Percentiles rank a stretch among this genome's conserved stretches.
phyloP scores from a whole-genome alignment of 768 basidiomycete genomes.

The Sporobolomyces roseus region DNA sequence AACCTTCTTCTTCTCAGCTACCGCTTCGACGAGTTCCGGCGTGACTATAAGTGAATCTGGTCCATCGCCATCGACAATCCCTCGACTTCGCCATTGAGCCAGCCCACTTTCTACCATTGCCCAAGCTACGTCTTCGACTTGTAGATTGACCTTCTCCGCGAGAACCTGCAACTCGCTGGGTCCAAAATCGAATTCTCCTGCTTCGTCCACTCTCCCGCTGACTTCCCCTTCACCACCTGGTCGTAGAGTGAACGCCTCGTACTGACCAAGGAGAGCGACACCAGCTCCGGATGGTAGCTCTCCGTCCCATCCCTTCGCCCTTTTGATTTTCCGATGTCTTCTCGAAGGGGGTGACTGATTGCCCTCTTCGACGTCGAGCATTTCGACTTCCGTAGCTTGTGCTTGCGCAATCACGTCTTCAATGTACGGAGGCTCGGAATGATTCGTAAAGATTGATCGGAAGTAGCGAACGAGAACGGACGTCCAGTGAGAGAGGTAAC shows the following conservation, averaged over 20 bases:
- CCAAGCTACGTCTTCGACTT: conserved; percentile 80
- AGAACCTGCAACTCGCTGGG: conserved; percentile 64
- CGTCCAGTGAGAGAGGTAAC: conserved; percentile 81
- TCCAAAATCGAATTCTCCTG: conserved; percentile 23
- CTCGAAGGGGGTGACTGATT: conserved; percentile 7
- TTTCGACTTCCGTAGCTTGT: conserved; percentile 4
- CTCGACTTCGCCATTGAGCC: conserved; percentile 48
- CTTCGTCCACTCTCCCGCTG: conserved; percentile 1
- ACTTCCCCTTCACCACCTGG: not conserved
- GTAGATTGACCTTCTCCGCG: conserved; percentile 71
- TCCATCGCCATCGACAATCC: conserved; percentile 36
- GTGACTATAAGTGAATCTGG: conserved; percentile 57
- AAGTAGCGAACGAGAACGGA: conserved; percentile 79
- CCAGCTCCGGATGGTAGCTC: conserved; percentile 52
- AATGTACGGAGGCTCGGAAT: conserved; percentile 33
- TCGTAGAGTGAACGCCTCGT: conserved; percentile 17
- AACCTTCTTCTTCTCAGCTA: conserved; percentile 45
- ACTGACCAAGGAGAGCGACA: not conserved
- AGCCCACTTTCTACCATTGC: conserved; percentile 83
- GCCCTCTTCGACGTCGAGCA: not conserved
- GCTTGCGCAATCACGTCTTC: conserved; percentile 1
- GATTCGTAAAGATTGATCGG: conserved; percentile 53
- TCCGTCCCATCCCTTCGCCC: conserved; percentile 62
- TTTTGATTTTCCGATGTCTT: not conserved
- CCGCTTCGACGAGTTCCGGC: conserved; percentile 63